Percentiles rank a stretch among this genome's conserved stretches.
Evolutionary conservation across 768 basidiomycete species (phyloP).

Genomic region (Mrakia blollopis): DNA sequence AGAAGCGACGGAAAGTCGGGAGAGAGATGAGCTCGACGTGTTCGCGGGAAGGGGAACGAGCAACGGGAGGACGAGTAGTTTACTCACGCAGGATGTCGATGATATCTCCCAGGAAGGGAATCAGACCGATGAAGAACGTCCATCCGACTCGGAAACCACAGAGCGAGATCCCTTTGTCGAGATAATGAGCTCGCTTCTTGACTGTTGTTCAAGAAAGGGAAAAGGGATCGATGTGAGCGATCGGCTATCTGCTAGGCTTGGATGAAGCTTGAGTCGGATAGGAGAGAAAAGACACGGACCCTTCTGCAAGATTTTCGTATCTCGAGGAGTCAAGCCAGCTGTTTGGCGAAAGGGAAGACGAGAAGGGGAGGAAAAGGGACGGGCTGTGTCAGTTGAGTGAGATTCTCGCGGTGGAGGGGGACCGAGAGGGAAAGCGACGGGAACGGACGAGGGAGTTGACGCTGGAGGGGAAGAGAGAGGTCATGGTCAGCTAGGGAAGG

Average conservation of each 20-base stretch:
- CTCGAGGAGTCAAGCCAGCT: conserved; percentile 20
- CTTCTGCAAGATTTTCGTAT: conserved; percentile 18
- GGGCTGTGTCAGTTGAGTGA: not conserved
- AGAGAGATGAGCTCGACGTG: not conserved
- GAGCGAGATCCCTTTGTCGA: conserved; percentile 28
- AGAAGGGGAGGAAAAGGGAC: not conserved
- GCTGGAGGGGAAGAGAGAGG: not conserved
- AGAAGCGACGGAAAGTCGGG: not conserved
- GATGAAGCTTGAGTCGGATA: too few species aligned
- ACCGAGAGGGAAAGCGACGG: not conserved
- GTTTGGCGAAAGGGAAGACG: not conserved
- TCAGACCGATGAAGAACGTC: conserved; percentile 30
- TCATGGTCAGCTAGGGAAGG: not conserved
- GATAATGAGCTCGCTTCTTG: conserved; percentile 21
- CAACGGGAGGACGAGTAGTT: not conserved
- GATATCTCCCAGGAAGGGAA: conserved; percentile 24
- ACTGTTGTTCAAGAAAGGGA: not conserved
- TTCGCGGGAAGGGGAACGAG: too few species aligned
- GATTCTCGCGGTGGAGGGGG: not conserved
- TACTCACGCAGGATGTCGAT: conserved; percentile 21
- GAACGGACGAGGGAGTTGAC: conserved; percentile 18
- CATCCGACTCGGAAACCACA: conserved; percentile 32
- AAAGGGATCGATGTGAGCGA: not conserved
- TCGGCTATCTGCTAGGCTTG: too few species aligned
- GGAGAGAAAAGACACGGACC: not conserved